Base-by-base conservation (phyloP, 2,329 filamentous ascomycete genomes). In the Trichoderma lentiforme region DNA sequence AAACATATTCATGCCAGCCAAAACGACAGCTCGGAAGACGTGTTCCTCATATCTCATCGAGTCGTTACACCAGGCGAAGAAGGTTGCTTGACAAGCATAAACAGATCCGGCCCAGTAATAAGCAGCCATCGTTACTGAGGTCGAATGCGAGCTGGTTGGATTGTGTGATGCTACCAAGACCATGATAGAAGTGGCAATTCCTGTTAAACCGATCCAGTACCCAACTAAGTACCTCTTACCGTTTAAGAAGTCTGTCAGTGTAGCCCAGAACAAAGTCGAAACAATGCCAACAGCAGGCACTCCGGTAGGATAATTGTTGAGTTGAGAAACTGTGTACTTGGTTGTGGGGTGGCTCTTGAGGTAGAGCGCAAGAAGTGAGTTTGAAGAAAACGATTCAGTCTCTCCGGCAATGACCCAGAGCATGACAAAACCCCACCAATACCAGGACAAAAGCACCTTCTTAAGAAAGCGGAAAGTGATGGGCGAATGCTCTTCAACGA, bases 1-100 rank as follows among this genome's bases (percentile, higher is more conserved):
- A n/a, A n/a, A n/a, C n/a, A n/a, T n/a, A n/a, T 93, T 93, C 91
- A 93, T 93, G 14, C 89, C 88, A 0, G 91, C 91, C 43, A 93
- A 86, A 0, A 93, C 91, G 1, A 93, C 86, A 3, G 86, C 89
- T 4, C 91, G 84, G 74, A 90, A 86, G 60, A 89, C 85, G 24
- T 87, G 86, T 72, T 92, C 88, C 75, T 92, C 87, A 70, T 87
- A 86, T 8, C 89, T 85, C 82, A 92, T 87, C 2, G 89, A 88
- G 76, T 93, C 91, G 75, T 93, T 93, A 26, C 90, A 91, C 91
- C 91, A 93, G 0, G 91, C 91, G 75, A 93, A 93, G 75, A 93
- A 93, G 0, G 89, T 91, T 0, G 91, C 90, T 79, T 93, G 91
- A 76, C 91, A 92, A 0, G 91, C 91, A 75, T 93, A 93, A 0